Evolutionary conservation across 1,139 yeast species (phyloP).

Genomic region (Trichomonascaceae sp.): DNA sequence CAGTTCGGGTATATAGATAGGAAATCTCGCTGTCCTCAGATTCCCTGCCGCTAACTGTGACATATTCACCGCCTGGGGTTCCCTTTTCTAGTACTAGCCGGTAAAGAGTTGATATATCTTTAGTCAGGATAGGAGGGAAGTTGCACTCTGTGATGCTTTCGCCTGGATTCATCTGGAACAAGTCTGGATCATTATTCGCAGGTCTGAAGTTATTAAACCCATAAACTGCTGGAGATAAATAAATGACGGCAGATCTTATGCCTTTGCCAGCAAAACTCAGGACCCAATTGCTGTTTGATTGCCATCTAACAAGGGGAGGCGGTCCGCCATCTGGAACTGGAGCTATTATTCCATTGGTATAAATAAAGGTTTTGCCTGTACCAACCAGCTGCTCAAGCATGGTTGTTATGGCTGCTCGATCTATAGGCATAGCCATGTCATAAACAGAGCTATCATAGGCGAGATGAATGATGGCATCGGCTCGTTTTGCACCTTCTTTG

Average conservation of each 20-base stretch:
- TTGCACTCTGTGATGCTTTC: background rate
- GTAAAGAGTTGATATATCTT: constrained; percentile 31
- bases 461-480: constrained; percentile 34
- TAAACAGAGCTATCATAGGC: constrained; percentile 29
- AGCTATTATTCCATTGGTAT: background rate
- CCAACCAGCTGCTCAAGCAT: constrained; percentile 26
- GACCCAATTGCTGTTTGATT: background rate
- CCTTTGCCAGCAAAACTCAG: constrained; percentile 2
- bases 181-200: background rate
- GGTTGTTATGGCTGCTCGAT: constrained; percentile 23
- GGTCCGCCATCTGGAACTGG: background rate
- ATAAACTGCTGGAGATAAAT: constrained; percentile 8
- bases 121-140: constrained; percentile 26
- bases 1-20: background rate
- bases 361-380: constrained; percentile 19
- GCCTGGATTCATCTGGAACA: background rate
- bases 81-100: constrained; percentile 29
- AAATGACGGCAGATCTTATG: constrained; percentile 2
- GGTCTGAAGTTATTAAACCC: constrained; percentile 16
- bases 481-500: constrained; percentile 24
- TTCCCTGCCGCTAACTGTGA: background rate
- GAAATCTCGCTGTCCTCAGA: background rate
- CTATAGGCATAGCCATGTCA: constrained; percentile 17
- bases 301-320: background rate
- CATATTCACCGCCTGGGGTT: constrained; percentile 2